Conservation (phyloP, 2,329 filamentous ascomycete genomes). For the Amauroascus niger region DNA sequence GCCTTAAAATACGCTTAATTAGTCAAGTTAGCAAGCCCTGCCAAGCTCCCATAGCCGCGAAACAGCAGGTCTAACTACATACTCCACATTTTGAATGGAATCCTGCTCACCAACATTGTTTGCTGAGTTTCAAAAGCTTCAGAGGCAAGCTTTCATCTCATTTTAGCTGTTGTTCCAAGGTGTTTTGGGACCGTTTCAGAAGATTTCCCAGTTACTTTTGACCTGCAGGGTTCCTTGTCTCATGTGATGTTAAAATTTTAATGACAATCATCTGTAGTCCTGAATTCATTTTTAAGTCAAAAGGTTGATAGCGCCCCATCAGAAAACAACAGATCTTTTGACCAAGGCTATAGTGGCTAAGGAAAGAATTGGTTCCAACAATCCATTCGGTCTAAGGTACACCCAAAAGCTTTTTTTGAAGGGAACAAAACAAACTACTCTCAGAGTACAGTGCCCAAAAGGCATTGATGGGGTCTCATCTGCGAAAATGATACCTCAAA, state of each 20-base stretch:
- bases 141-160: not conserved
- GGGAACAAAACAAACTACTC: not conserved
- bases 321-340: no score
- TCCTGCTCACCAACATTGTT: not conserved
- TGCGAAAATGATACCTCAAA: not conserved
- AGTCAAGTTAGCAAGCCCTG: not conserved
- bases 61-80: no score
- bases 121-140: not conserved
- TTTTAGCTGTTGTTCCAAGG: not conserved
- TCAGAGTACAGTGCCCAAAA: not conserved
- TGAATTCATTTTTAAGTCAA: no score
- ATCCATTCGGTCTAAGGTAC: not conserved
- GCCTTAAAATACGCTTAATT: not conserved
- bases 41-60: not conserved
- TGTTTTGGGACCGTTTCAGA: not conserved
- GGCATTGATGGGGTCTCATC: not conserved
- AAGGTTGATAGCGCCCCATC: no score
- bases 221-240: not conserved
- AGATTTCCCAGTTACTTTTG: not conserved
- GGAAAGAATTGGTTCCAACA: not conserved
- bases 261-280: not conserved
- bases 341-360: not conserved
- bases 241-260: not conserved
- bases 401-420: slow-evolving; percentile 1
- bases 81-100: not conserved